These are phyloP conservation scores for Tuber aestivum DNA, from an alignment of 495 filamentous ascomycete genomes.

Conservation along the genomic window DNA sequence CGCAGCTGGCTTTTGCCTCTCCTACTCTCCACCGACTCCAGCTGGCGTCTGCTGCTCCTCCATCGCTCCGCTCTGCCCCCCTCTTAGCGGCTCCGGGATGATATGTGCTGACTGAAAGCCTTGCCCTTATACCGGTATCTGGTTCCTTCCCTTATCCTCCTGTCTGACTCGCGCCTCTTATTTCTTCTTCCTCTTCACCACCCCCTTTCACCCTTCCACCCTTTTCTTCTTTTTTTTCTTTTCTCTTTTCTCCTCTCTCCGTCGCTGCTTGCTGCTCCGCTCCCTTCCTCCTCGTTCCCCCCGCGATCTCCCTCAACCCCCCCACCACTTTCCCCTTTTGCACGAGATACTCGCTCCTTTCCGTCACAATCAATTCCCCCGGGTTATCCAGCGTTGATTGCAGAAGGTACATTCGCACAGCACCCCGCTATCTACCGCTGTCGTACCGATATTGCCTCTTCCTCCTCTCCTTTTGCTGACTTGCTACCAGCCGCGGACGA, in stretches of 20 bases:
- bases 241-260: neutral
- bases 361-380: neutral
- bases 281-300: neutral
- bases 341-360: neutral
- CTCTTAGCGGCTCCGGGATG: neutral
- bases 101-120: slow-evolving; percentile 4
- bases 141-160: neutral
- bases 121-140: neutral
- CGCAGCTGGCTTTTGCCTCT: neutral
- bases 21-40: neutral
- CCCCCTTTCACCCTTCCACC: too few species aligned
- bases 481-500: neutral
- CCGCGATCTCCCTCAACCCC: neutral
- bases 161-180: neutral
- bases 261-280: neutral
- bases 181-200: neutral
- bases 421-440: neutral
- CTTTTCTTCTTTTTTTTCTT: too few species aligned
- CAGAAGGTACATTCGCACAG: neutral
- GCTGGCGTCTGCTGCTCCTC: neutral
- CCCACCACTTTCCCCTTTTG: neutral
- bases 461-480: neutral
- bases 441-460: neutral
- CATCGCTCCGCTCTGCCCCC: neutral
- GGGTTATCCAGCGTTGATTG: neutral